Percentiles rank a stretch among this genome's conserved stretches.
phyloP scores from a whole-genome alignment of 352 stramenopile genomes.

The Phytopythium sindhum region DNA sequence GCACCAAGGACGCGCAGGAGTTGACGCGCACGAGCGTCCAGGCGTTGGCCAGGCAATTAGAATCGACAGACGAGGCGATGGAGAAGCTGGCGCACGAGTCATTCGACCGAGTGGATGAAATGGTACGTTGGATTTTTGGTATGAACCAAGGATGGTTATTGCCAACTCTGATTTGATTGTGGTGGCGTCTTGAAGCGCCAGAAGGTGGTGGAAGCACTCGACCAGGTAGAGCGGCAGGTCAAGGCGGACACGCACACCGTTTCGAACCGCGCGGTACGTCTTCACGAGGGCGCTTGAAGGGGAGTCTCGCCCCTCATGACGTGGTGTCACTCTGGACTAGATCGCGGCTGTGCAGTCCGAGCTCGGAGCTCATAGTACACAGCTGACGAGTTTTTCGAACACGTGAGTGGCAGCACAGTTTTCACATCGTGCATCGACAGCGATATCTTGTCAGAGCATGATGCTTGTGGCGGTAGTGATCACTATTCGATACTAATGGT shows the following conservation, averaged over 20 bases:
- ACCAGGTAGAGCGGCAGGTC: constrained; percentile 38
- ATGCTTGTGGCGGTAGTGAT: neutral
- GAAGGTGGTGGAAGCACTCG: constrained; percentile 30
- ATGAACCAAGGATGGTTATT: neutral
- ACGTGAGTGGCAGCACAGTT: neutral
- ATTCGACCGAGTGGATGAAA: constrained; percentile 30
- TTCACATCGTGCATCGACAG: neutral
- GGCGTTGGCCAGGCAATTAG: constrained; percentile 30
- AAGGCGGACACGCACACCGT: constrained; percentile 24
- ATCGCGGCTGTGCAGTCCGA: neutral
- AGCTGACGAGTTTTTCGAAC: neutral
- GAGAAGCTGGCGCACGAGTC: constrained; percentile 30
- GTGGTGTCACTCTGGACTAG: neutral
- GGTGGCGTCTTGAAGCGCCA: constrained; percentile 13
- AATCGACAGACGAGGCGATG: constrained; percentile 43
- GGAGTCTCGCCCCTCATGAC: neutral
- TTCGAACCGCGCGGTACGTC: constrained; percentile 2
- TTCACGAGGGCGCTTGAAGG: neutral
- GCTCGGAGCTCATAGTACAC: neutral
- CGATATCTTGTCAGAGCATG: neutral
- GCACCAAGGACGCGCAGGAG: constrained; percentile 37
- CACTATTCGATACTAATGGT: neutral
- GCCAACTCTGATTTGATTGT: neutral
- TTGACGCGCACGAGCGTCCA: constrained; percentile 23
- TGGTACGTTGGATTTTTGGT: constrained; percentile 30